Percentiles rank a stretch among this genome's conserved stretches.
phyloP scores from a whole-genome alignment of 768 basidiomycete species.

The Pleurotus citrinopileatus region DNA sequence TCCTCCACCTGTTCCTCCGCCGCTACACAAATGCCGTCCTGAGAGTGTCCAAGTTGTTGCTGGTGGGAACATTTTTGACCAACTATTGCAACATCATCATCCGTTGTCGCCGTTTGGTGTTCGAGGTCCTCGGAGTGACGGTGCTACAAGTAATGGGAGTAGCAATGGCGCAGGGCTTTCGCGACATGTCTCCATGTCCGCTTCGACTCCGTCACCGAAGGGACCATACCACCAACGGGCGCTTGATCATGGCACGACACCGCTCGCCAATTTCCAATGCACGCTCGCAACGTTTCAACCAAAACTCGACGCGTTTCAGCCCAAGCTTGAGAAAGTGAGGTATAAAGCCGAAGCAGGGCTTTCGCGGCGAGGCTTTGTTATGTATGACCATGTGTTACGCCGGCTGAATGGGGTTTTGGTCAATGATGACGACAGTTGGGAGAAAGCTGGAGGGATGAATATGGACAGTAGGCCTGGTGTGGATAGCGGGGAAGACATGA shows the following conservation, averaged over 20 bases:
- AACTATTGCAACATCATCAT: neutral
- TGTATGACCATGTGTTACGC: slow-evolving; percentile 27
- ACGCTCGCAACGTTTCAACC: slow-evolving; percentile 40
- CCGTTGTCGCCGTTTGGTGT: neutral
- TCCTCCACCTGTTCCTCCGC: slow-evolving; percentile 25
- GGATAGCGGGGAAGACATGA: too few species aligned
- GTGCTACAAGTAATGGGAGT: neutral
- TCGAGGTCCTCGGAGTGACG: slow-evolving; percentile 1
- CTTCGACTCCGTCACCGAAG: slow-evolving; percentile 9
- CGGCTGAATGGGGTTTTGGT: too few species aligned
- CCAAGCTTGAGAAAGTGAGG: slow-evolving; percentile 57
- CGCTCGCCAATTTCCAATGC: slow-evolving; percentile 39
- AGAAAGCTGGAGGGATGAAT: too few species aligned
- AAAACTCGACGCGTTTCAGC: slow-evolving; percentile 34
- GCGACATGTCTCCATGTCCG: slow-evolving; percentile 15
- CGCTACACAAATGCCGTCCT: slow-evolving; percentile 49
- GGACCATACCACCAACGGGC: neutral
- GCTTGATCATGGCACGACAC: slow-evolving; percentile 8
- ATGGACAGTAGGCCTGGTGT: too few species aligned
- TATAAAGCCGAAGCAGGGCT: slow-evolving; percentile 75
- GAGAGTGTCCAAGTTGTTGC: slow-evolving; percentile 58
- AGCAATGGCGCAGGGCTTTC: neutral
- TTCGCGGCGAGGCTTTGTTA: slow-evolving; percentile 47
- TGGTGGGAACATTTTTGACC: slow-evolving; percentile 16
- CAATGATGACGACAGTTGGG: too few species aligned